Percentiles rank a stretch among this genome's conserved stretches.
These are phyloP conservation scores for Massariosphaeria phaeospora DNA, from an alignment of 495 filamentous ascomycete species.

Conservation along the genomic window DNA sequence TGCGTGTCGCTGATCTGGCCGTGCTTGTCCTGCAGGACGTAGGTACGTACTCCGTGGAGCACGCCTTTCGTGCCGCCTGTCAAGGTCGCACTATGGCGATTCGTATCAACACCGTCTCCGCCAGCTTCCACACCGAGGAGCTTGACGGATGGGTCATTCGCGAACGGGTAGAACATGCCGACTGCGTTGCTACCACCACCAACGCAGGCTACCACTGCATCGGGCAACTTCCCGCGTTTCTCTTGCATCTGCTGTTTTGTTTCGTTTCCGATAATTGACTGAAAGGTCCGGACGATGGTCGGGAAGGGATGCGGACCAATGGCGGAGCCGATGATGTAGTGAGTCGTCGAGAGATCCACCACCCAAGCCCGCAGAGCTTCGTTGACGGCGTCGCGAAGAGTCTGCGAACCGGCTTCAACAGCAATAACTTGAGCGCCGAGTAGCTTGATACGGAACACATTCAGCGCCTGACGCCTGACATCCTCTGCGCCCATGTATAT, in stretches of 20 bases:
- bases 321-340: slow-evolving; percentile 93
- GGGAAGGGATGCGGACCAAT: slow-evolving; percentile 96
- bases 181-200: slow-evolving; percentile 87
- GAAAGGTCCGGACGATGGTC: slow-evolving; percentile 92
- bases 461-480: slow-evolving; percentile 85
- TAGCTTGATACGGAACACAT: slow-evolving; percentile 96
- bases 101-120: slow-evolving; percentile 88
- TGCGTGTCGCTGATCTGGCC: slow-evolving; percentile 94
- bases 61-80: slow-evolving; percentile 86
- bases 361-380: slow-evolving; percentile 89
- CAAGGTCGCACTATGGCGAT: slow-evolving; percentile 82
- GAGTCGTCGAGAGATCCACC: slow-evolving; percentile 76
- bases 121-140: slow-evolving; percentile 92
- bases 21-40: slow-evolving; percentile 84
- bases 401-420: slow-evolving; percentile 78
- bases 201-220: slow-evolving; percentile 93
- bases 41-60: slow-evolving; percentile 91
- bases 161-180: slow-evolving; percentile 96
- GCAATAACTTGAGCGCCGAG: slow-evolving; percentile 83
- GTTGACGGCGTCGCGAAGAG: slow-evolving; percentile 92
- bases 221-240: slow-evolving; percentile 79
- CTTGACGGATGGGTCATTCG: slow-evolving; percentile 75
- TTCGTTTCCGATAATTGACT: slow-evolving; percentile 87
- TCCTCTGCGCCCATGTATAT: slow-evolving; percentile 97
- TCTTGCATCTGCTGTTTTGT: slow-evolving; percentile 83